phyloP scores from a whole-genome alignment of 208 protist genomes.

The Acanthamoeba quina region DNA sequence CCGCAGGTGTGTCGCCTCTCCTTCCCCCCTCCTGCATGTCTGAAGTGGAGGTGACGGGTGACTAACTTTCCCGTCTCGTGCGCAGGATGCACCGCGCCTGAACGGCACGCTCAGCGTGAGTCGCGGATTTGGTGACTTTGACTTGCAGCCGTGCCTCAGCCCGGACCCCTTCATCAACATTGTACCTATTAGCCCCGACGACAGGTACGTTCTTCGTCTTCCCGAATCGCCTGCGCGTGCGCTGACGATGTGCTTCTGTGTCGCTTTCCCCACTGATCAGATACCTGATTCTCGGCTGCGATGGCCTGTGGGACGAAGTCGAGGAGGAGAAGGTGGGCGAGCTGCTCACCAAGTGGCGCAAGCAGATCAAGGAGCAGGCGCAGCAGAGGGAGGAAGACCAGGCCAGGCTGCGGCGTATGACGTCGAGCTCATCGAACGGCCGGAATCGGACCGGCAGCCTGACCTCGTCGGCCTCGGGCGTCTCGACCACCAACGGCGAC shows the following conservation, averaged over 20 bases:
- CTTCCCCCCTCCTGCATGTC: neutral
- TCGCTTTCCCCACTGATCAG: neutral
- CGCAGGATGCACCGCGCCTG: neutral
- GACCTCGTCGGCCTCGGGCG: neutral
- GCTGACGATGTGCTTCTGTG: neutral
- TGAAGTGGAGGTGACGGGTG: neutral
- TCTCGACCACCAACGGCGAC: neutral
- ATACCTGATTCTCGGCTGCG: slow-evolving; percentile 27
- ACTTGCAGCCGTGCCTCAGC: slow-evolving; percentile 31
- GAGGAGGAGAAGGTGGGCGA: neutral
- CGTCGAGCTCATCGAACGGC: neutral
- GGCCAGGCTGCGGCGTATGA: neutral
- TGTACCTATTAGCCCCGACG: slow-evolving; percentile 22
- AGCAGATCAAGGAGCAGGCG: slow-evolving; percentile 22
- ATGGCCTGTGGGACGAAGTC: slow-evolving; percentile 52
- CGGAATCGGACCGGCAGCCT: neutral
- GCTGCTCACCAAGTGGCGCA: slow-evolving; percentile 13
- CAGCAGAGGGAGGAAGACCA: neutral
- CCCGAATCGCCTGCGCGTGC: too few species aligned
- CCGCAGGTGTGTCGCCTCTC: neutral
- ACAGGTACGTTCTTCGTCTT: neutral
- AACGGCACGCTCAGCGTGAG: slow-evolving; percentile 23
- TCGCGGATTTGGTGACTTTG: slow-evolving; percentile 17
- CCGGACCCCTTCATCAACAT: slow-evolving; percentile 37
- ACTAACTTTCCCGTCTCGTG: neutral